These are phyloP conservation scores for Bryoerythrophyllum caledonicum DNA, from an alignment of 225 moss, liverwort and hornwort genomes.

Conservation along the genomic window DNA sequence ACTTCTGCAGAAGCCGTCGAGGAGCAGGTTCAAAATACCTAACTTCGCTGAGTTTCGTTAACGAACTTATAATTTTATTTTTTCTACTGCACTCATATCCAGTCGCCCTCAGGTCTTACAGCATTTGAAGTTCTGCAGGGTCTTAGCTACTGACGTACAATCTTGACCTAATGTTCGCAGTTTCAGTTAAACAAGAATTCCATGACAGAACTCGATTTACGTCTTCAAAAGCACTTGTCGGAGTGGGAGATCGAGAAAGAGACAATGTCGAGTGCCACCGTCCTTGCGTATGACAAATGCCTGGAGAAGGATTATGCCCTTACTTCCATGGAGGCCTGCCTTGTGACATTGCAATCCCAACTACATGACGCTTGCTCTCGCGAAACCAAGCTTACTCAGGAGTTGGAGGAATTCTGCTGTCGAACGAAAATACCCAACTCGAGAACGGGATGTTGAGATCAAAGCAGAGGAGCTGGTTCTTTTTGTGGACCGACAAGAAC, in stretches of 20 bases:
- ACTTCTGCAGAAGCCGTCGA: slow-evolving; percentile 22
- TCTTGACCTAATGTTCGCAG: no score
- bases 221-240: slow-evolving; percentile 26
- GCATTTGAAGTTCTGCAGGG: background rate
- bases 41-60: no score
- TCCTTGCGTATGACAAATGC: slow-evolving; percentile 21
- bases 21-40: no score
- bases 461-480: slow-evolving; percentile 28
- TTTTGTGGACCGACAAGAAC: slow-evolving; percentile 8
- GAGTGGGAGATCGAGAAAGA: slow-evolving; percentile 44
- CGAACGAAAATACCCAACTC: slow-evolving; percentile 15
- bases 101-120: background rate
- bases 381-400: slow-evolving; percentile 28
- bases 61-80: no score
- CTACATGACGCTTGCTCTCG: slow-evolving; percentile 30
- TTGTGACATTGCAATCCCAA: slow-evolving; percentile 33
- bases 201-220: slow-evolving; percentile 27
- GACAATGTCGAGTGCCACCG: slow-evolving; percentile 23
- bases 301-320: slow-evolving; percentile 36
- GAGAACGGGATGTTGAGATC: slow-evolving; percentile 30
- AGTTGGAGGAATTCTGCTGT: slow-evolving; percentile 34
- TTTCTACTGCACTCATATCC: no score
- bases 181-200: slow-evolving; percentile 25
- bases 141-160: slow-evolving; percentile 10
- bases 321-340: slow-evolving; percentile 21